phyloP scores from a whole-genome alignment of 2,329 filamentous ascomycete genomes.

The Ophiosphaerella narmari region DNA sequence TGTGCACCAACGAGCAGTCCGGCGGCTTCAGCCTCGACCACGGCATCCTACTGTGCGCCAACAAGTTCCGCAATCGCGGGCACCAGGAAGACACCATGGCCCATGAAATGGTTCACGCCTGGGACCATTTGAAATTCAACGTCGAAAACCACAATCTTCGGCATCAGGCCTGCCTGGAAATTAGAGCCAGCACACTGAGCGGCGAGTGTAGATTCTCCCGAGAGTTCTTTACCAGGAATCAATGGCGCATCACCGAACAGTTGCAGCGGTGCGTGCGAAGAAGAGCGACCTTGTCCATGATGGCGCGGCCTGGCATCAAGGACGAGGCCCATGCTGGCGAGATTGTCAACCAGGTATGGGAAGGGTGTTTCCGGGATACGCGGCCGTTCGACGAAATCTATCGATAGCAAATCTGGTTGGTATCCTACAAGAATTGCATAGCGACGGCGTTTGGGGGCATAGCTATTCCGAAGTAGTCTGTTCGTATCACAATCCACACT shows the following conservation, averaged over 20 bases:
- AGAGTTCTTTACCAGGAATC: constrained; percentile 81
- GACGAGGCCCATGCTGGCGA: constrained; percentile 84
- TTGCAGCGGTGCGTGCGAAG: constrained; percentile 89
- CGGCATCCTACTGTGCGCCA: constrained; percentile 91
- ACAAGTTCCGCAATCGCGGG: constrained; percentile 77
- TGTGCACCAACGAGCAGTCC: constrained; percentile 73
- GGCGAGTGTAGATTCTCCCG: constrained; percentile 91
- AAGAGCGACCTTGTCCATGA: constrained; percentile 79
- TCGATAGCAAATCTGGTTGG: constrained; percentile 54
- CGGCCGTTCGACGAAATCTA: constrained; percentile 97
- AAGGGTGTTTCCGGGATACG: constrained; percentile 93
- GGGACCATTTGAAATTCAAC: constrained; percentile 90
- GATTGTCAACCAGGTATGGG: constrained; percentile 97
- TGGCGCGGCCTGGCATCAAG: constrained; percentile 77
- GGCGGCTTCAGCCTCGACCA: constrained; percentile 87
- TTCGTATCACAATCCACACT: constrained; percentile 17
- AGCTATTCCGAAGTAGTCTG: background rate
- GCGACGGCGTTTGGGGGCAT: constrained; percentile 17
- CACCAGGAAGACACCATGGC: constrained; percentile 93
- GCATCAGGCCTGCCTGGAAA: constrained; percentile 96
- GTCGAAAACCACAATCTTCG: constrained; percentile 81
- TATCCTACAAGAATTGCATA: constrained; percentile 9
- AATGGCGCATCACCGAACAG: constrained; percentile 89
- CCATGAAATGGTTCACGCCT: constrained; percentile 98
- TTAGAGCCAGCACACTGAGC: constrained; percentile 87